Evolutionary conservation across 176 grass and related monocot genomes (phyloP), one percentile per base, ranked within the genome.

Genomic region (Eragrostis curvula): DNA sequence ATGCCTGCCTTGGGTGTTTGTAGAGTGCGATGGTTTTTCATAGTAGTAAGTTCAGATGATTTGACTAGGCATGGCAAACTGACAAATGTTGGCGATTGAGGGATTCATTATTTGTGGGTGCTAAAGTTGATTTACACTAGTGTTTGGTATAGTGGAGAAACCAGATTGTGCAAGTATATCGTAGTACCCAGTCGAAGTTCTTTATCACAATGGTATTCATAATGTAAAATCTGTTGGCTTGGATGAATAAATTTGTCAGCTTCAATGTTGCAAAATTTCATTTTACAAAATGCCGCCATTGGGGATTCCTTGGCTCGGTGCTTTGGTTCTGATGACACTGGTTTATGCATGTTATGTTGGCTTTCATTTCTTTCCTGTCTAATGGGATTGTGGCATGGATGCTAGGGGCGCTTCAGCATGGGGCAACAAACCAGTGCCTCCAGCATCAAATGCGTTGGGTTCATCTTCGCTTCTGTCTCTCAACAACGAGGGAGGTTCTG

Each of bases 401-500:
- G 9, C 65, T 69, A 93, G 94, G 88, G 94, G 90, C 17, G 68
- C 77, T 52, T 68, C 79, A 8, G 15, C 85, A 57, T 86, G 85
- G 87, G 91, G 77, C 18, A 68, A 63, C 51, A 85, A 71, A 42
- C 39, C 56, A 50, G 80, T 30, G 73, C 84, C 75, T 44, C 68
- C 66, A 81, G 78, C 76, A 75, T 59, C 89, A 43, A 94, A 94
- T 84, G 87, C 62, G 48, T 92, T 87, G 91, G 75, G 15, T 74
- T 88, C 87, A 21, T 86, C 87, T 68, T 85, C 80, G 45, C 48
- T 91, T 62, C 71, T 92, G 57, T 77, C 85, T 68, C 82, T 85
- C 69, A 85, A n/a, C 80, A 89, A 84, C 2, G 59, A 18, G 78
- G 81, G 51, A 57, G 53, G 58, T 68, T 49, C 80, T 81, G 73